Base-by-base conservation (phyloP, 2,329 filamentous ascomycete genomes). In the Leptographium flavum region DNA sequence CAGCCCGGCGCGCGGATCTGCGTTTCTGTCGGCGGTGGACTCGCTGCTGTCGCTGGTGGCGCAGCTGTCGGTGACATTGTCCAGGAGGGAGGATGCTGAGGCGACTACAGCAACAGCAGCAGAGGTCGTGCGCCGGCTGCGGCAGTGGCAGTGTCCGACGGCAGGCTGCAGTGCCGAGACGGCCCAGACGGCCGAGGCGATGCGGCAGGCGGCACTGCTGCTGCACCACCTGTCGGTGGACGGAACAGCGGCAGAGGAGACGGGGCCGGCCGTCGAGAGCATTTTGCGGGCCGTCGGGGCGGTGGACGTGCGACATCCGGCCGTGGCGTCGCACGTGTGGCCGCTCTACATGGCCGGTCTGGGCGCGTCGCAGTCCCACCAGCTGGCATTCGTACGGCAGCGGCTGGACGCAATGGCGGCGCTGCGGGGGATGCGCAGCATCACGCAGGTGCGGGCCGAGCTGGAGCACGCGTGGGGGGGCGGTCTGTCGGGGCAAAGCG, bases 331-430 rank as follows among this genome's bases (percentile, higher is more conserved):
- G 2, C 45, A 45, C 22, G 32, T 47, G 3, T 47, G 45, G 45
- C 42, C 45, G 9, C 37, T 47, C 15, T 47, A 47, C 27, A 47
- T 47, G 42, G 42, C 45, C 2, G 45, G 45, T 1, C 4, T 47
- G 13, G 23, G 37, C 2, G 36, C 45, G 5, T 28, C n/a, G 3
- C 2, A 40, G 4, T 17, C 22, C 21, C 2, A 15, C 14, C 17
- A 33, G 14, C 33, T 19, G 30, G 5, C 14, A 6, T 36, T 36
- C 13, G 15, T 36, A 5, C n/a, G 30, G 30, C 30, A 14, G 3
- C 30, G 30, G 11, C 30, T 32, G 2, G 30, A n/a, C 9, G 30
- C 11, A 2, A 32, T 15, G 30, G 30, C 30, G 5, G 5, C 3
- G 13, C 13, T 15, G 13, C 30, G 30, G 13, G 13, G 30, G 11